Conservation (phyloP, 768 basidiomycete species). For the Mycena alexandri region DNA sequence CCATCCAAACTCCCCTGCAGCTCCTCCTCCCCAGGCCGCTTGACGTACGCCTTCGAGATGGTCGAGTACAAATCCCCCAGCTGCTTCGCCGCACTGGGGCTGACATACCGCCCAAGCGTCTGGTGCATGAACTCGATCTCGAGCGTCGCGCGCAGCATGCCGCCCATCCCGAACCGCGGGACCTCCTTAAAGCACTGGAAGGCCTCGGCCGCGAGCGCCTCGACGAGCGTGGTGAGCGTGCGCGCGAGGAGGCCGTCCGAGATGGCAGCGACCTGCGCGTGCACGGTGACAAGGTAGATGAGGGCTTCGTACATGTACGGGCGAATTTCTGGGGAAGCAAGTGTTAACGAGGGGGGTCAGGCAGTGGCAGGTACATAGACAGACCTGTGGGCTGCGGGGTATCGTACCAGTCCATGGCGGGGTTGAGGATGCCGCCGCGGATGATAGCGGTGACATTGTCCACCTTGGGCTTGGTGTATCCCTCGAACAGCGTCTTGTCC, state of each 20-base stretch:
- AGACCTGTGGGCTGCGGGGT: constrained; percentile 92
- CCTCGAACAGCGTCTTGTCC: constrained; percentile 90
- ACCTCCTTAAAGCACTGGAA: constrained; percentile 90
- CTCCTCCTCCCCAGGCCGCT: constrained; percentile 87
- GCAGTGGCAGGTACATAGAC: constrained; percentile 35
- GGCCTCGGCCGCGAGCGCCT: constrained; percentile 86
- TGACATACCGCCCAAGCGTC: constrained; percentile 90
- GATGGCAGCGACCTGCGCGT: constrained; percentile 88
- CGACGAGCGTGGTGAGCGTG: constrained; percentile 83
- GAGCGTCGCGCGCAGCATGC: constrained; percentile 97
- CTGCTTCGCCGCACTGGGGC: constrained; percentile 81
- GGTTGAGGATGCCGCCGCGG: constrained; percentile 82
- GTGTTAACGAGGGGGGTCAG: not conserved
- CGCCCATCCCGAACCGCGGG: constrained; percentile 95
- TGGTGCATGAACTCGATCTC: constrained; percentile 99
- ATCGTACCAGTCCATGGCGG: constrained; percentile 93
- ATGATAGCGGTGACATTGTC: constrained; percentile 75
- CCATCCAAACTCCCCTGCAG: constrained; percentile 89
- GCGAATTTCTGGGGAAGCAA: constrained; percentile 78
- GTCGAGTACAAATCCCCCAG: constrained; percentile 94
- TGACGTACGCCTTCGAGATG: constrained; percentile 93
- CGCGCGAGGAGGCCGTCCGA: constrained; percentile 86
- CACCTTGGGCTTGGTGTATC: constrained; percentile 88
- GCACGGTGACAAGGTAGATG: constrained; percentile 90
- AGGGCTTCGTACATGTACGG: constrained; percentile 93